Evolutionary conservation across 2,329 filamentous ascomycete genomes (phyloP).

Genomic region (Hirsutella thompsonii): DNA sequence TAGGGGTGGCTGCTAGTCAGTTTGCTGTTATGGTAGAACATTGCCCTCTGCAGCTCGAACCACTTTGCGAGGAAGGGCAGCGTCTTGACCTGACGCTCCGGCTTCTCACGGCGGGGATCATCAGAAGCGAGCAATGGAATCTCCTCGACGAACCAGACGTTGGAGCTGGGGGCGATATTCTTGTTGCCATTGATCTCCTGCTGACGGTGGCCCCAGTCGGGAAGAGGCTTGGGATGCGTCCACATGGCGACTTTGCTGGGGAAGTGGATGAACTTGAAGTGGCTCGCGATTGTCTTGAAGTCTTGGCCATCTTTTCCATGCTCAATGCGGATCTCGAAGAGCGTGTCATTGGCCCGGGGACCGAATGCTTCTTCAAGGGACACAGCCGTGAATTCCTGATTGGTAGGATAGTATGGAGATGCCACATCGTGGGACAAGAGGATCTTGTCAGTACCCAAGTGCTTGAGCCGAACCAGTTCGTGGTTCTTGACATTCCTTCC

Average conservation of each 20-base stretch:
- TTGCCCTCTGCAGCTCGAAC: slow-evolving; percentile 89
- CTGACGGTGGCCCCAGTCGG: slow-evolving; percentile 94
- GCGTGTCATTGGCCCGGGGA: slow-evolving; percentile 69
- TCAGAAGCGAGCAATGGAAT: slow-evolving; percentile 67
- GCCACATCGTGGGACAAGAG: slow-evolving; percentile 94
- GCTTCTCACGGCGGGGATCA: slow-evolving; percentile 60
- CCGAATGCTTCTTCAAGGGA: slow-evolving; percentile 58
- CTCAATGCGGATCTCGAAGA: slow-evolving; percentile 89
- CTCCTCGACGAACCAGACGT: slow-evolving; percentile 89
- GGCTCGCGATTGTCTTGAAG: slow-evolving; percentile 80
- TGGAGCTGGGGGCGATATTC: slow-evolving; percentile 77
- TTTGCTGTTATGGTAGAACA: slow-evolving; percentile 99
- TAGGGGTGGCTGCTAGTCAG: slow-evolving; percentile 96
- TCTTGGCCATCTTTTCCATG: slow-evolving; percentile 68
- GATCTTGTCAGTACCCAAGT: slow-evolving; percentile 72
- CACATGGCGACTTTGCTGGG: slow-evolving; percentile 98
- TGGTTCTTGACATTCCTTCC: slow-evolving; percentile 65
- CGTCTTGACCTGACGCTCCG: slow-evolving; percentile 66
- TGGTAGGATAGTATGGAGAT: slow-evolving; percentile 90
- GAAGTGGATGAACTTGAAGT: slow-evolving; percentile 92
- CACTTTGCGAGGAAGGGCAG: slow-evolving; percentile 89
- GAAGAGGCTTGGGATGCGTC: slow-evolving; percentile 91
- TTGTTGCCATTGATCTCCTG: slow-evolving; percentile 99
- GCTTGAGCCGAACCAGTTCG: slow-evolving; percentile 75
- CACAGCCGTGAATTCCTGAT: slow-evolving; percentile 94